Base-by-base conservation (phyloP, 2,329 filamentous ascomycete genomes). In the Ophiostoma piceae region DNA sequence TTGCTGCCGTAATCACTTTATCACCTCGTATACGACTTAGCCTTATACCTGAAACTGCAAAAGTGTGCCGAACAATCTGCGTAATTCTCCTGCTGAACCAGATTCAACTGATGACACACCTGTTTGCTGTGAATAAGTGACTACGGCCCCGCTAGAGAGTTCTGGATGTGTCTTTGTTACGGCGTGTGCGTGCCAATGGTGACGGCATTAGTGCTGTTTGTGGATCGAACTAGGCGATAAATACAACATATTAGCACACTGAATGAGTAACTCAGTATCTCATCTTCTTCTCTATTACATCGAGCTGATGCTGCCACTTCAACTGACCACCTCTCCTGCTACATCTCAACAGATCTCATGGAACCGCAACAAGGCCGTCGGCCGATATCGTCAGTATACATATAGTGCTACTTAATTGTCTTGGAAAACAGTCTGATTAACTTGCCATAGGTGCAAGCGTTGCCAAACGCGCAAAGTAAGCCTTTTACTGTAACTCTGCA, bases 81-180 rank as follows among this genome's bases (percentile, higher is more conserved):
- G 5, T 6, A 6, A 35, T 35, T 35, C 2, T 35, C 8, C 11
- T 41, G 5, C 39, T 41, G 12, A 11, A 41, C 39, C 39, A 12
- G 26, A 8, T 12, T 26, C 43, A 19, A 16, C 16, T n/a, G 12
- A 19, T 47, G 43, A 19, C 41, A 19, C 5, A 16, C 16, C 43
- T 19, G 11, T 47, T 16, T n/a, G 14, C 6, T 47, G 43, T 19
- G 14, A 19, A 19, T 6, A 6, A 47, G 6, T 12, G 41, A 47
- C 14, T 6, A 7, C 2, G 43, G 16, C 4, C 51, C 51, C 51
- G 51, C 51, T 57, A 57, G 6, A 5, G n/a, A 11, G n/a, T 9
- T 57, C 8, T 57, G 8, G 51, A n/a, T 57, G 51, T 57, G 51
- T 54, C 51, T 54, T 54, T 54, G n/a, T 54, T 54, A 54, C n/a